A percentile compares a stretch with the other conserved stretches of the same genome.
phyloP scores from a whole-genome alignment of 2,329 filamentous ascomycete genomes.

The Aspergillus spinulosporus region DNA sequence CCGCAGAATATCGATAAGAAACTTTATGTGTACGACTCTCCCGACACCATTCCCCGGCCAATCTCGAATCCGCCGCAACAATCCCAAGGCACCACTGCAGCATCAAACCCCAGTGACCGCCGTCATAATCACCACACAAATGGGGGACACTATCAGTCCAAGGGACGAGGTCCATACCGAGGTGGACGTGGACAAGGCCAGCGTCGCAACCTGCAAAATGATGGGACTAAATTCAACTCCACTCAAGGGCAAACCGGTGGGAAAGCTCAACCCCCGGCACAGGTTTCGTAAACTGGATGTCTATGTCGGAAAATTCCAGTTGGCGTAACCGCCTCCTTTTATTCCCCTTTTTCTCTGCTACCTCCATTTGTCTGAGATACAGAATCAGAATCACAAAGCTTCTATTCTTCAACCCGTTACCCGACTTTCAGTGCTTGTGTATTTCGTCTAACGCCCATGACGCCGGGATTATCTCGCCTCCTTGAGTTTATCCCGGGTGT shows the following conservation, averaged over 20 bases:
- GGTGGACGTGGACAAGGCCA: conserved; percentile 47
- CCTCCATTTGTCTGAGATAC: neutral
- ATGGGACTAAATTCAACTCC: conserved; percentile 31
- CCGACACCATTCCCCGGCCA: conserved; percentile 89
- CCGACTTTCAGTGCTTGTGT: neutral
- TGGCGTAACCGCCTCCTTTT: neutral
- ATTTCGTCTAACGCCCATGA: conserved; percentile 20
- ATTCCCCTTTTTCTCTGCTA: neutral
- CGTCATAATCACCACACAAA: conserved; percentile 38
- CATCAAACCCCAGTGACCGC: conserved; percentile 32
- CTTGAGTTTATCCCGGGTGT: neutral
- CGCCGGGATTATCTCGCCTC: conserved; percentile 22
- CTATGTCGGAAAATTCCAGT: neutral
- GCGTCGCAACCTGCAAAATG: conserved; percentile 40
- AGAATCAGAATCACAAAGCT: neutral
- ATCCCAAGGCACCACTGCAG: conserved; percentile 22
- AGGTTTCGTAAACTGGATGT: conserved; percentile 28
- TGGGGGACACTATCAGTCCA: conserved; percentile 40
- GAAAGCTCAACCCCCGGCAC: conserved; percentile 33
- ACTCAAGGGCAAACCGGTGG: conserved; percentile 30
- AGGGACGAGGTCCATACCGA: conserved; percentile 45
- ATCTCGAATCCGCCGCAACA: conserved; percentile 57
- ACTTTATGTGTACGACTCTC: conserved; percentile 96
- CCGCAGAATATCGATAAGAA: conserved; percentile 93
- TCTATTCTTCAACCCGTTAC: neutral